Evolutionary conservation across 1,139 yeast genomes (phyloP).

Genomic region (Entelexis sorbosivorans): DNA sequence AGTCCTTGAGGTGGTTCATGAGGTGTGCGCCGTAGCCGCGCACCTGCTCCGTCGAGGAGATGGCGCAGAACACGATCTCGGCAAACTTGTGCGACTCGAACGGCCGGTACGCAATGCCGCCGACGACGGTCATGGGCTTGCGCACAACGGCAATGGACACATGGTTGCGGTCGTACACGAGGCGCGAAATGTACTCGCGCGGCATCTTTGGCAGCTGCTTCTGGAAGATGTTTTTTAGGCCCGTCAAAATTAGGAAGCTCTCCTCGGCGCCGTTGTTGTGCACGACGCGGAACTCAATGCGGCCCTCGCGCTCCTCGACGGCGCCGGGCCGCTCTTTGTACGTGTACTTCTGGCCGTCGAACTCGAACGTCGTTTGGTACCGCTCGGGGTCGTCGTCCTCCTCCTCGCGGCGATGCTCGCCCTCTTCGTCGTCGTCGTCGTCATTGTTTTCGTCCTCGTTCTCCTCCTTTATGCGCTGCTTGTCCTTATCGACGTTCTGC

Average conservation of each 20-base stretch:
- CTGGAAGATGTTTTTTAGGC: slow-evolving; percentile 89
- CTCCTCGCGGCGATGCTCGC: slow-evolving; percentile 19
- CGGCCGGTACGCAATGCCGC: slow-evolving; percentile 94
- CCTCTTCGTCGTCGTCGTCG: slow-evolving; percentile 24
- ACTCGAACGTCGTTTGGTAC: slow-evolving; percentile 36
- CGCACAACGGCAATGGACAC: slow-evolving; percentile 91
- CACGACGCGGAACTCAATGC: slow-evolving; percentile 88
- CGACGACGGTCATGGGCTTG: slow-evolving; percentile 88
- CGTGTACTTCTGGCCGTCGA: slow-evolving; percentile 72
- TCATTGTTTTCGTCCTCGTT: slow-evolving; percentile 24
- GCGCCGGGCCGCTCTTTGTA: slow-evolving; percentile 92
- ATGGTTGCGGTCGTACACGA: slow-evolving; percentile 90
- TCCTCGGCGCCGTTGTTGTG: slow-evolving; percentile 86
- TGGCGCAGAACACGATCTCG: slow-evolving; percentile 96
- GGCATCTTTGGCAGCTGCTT: slow-evolving; percentile 99
- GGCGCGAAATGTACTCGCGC: slow-evolving; percentile 83
- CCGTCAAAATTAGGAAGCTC: slow-evolving; percentile 82
- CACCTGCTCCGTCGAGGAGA: slow-evolving; percentile 93
- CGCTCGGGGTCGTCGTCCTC: slow-evolving; percentile 28
- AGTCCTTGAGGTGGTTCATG: slow-evolving; percentile 95
- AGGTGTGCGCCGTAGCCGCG: slow-evolving; percentile 97
- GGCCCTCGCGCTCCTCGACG: slow-evolving; percentile 80
- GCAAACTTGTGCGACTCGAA: slow-evolving; percentile 86
- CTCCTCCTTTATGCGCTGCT: slow-evolving; percentile 8
- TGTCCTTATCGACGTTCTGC: slow-evolving; percentile 10